A percentile compares a stretch with the other conserved stretches of the same genome.
Conservation (phyloP, 2,329 filamentous ascomycete species). For the Coniochaeta sp. region DNA sequence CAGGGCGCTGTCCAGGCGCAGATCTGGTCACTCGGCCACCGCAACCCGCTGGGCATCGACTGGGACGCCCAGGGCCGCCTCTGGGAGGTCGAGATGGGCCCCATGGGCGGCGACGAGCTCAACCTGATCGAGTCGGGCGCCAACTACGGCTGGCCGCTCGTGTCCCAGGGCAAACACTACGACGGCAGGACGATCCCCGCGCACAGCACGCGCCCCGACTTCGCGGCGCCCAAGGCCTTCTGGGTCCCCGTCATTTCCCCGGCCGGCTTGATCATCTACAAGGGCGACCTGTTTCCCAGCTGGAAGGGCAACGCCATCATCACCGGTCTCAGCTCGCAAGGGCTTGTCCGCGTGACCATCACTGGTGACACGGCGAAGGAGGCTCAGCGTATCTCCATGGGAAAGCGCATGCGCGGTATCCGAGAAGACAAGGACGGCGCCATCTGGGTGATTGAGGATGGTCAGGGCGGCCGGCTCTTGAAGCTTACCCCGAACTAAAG, state of each 20-base stretch:
- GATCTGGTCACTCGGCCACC: slow-evolving; percentile 24
- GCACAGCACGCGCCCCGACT: slow-evolving; percentile 23
- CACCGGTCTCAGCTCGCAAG: slow-evolving; percentile 19
- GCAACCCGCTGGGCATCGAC: slow-evolving; percentile 26
- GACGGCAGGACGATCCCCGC: slow-evolving; percentile 21
- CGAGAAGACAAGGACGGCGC: slow-evolving; percentile 22
- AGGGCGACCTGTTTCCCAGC: slow-evolving; percentile 22
- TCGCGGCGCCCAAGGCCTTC: slow-evolving; percentile 22
- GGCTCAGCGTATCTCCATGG: slow-evolving; percentile 23
- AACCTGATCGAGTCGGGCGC: slow-evolving; percentile 25
- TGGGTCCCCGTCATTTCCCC: slow-evolving; percentile 27
- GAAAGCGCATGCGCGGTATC: slow-evolving; percentile 24
- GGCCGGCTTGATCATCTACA: slow-evolving; percentile 26
- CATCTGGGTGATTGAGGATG: slow-evolving; percentile 25
- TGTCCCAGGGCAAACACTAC: slow-evolving; percentile 24
- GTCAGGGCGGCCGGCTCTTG: slow-evolving; percentile 20
- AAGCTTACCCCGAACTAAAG: slow-evolving; percentile 24
- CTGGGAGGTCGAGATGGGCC: slow-evolving; percentile 28
- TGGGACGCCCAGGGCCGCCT: slow-evolving; percentile 24
- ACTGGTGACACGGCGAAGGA: slow-evolving; percentile 22
- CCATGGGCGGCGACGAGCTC: slow-evolving; percentile 26
- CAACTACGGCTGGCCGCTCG: slow-evolving; percentile 27
- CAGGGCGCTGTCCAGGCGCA: slow-evolving; percentile 20
- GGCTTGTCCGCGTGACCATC: slow-evolving; percentile 22
- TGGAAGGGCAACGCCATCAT: slow-evolving; percentile 27